phyloP scores from a whole-genome alignment of 106 monocot species.

The Hemerocallis citrina region DNA sequence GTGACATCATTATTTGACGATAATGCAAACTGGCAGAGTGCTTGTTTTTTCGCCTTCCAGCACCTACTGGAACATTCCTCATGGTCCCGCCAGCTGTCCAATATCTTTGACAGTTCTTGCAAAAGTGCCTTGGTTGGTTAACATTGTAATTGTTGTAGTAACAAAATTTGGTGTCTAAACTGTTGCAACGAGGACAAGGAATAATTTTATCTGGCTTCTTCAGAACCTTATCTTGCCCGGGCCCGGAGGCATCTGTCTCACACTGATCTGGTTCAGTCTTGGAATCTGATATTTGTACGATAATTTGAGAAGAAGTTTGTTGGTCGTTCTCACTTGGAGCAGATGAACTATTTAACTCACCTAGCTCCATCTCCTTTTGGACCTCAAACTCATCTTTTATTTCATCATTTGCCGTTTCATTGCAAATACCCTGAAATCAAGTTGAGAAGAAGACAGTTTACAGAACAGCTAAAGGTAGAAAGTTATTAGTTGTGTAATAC shows the following conservation, averaged over 20 bases:
- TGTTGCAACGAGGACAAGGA: slow-evolving; percentile 91
- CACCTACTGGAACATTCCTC: slow-evolving; percentile 96
- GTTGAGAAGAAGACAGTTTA: background rate
- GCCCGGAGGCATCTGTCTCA: slow-evolving; percentile 31
- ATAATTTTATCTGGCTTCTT: slow-evolving; percentile 96
- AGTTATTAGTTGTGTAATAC: too few species aligned
- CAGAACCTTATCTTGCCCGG: slow-evolving; percentile 53
- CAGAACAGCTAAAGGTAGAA: too few species aligned
- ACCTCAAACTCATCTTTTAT: slow-evolving; percentile 10
- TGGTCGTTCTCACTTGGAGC: slow-evolving; percentile 14
- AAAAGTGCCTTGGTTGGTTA: slow-evolving; percentile 93
- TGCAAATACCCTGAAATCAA: slow-evolving; percentile 35
- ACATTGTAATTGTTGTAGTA: slow-evolving; percentile 97
- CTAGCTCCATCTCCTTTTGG: slow-evolving; percentile 13
- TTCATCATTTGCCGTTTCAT: slow-evolving; percentile 13
- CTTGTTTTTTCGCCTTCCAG: slow-evolving; percentile 90
- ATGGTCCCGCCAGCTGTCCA: slow-evolving; percentile 99
- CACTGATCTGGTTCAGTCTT: slow-evolving; percentile 25
- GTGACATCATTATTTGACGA: slow-evolving; percentile 25
- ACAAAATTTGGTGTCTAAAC: slow-evolving; percentile 97
- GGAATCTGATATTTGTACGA: slow-evolving; percentile 17
- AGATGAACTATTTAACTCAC: slow-evolving; percentile 12
- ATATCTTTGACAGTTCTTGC: slow-evolving; percentile 97
- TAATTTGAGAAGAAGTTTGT: slow-evolving; percentile 12
- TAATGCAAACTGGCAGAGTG: slow-evolving; percentile 44